Base-by-base conservation (phyloP, 164 flowering plant genomes). In the Piper longum region DNA sequence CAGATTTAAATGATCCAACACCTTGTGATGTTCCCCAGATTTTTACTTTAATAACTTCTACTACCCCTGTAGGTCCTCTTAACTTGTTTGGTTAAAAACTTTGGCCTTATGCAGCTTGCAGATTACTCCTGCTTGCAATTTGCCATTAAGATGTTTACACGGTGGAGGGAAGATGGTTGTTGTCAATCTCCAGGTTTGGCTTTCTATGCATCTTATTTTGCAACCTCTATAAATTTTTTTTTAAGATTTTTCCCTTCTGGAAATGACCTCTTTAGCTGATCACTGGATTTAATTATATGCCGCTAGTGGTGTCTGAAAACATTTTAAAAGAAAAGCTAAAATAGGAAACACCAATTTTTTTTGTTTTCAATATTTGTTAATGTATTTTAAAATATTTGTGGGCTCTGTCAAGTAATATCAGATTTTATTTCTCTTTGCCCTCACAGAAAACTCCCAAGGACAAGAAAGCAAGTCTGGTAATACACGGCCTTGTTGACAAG, bases 61-160 rank as follows among this genome's bases (percentile, higher is more conserved):
- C 14, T 16, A 40, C 3, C 62, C n/a, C n/a, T 2, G 42, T 16
- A 11, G 4, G 14, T 12, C 42, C 42, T 18, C 42, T 60, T 42
- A 60, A 42, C 3, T 11, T 2, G 2, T n/a, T 1, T 17, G 18
- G 6, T 42, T 16, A 11, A 44, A 43, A 18, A n/a, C 36, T 26
- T 45, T n/a, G 4, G 16, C 55, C 52, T 41, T 64, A 5, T 80
- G 76, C 89, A 93, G 97, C 82, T 83, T 93, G 81, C 99, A 93
- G 85, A 87, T 93, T 18, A 93, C 95, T 64, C 99, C 99, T 66
- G 99, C 99, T 64, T 90, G 99, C 79, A 88, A 93, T 69, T 70
- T 93, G 68, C 97, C 97, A 64, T 69, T 93, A 59, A 90, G 78
- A 71, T 85, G 77, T 71, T 77, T 87, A 18, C 86, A 82, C 59